Percentiles rank a stretch among this genome's conserved stretches.
Evolutionary conservation across 2,329 filamentous ascomycete genomes (phyloP).

Genomic region (Sporothrix pallida): DNA sequence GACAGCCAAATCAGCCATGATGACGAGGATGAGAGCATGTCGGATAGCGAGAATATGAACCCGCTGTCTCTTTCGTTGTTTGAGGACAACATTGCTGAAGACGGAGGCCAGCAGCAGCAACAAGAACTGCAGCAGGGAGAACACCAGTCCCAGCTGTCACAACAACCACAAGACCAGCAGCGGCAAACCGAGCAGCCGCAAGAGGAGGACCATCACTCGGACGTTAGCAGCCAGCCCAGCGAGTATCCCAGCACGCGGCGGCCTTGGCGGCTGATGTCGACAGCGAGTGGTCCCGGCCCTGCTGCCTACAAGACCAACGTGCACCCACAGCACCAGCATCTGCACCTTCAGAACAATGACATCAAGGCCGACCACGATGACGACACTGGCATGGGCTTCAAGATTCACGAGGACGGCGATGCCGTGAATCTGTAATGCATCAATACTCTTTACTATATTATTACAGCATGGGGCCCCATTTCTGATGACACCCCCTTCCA

Average conservation of each 20-base stretch:
- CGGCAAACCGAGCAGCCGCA: slow-evolving; percentile 10
- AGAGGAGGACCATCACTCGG: slow-evolving; percentile 40
- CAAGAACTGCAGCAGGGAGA: neutral
- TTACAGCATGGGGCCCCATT: neutral
- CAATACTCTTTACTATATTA: neutral
- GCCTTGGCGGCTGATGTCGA: slow-evolving; percentile 44
- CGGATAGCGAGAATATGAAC: slow-evolving; percentile 59
- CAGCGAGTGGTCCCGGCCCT: neutral
- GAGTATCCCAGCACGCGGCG: slow-evolving; percentile 62
- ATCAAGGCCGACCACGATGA: slow-evolving; percentile 26
- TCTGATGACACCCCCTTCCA: neutral
- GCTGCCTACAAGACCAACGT: neutral
- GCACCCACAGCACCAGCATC: neutral
- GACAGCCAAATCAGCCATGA: neutral
- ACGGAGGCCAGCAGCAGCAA: slow-evolving; percentile 19
- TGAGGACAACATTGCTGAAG: slow-evolving; percentile 33
- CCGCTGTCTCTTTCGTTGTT: slow-evolving; percentile 43
- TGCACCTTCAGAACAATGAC: slow-evolving; percentile 34
- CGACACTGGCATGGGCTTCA: slow-evolving; percentile 34
- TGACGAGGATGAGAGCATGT: slow-evolving; percentile 43
- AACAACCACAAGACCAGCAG: neutral
- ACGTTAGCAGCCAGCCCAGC: slow-evolving; percentile 58
- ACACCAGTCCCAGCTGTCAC: neutral
- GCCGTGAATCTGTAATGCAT: slow-evolving; percentile 1
- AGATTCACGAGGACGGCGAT: slow-evolving; percentile 38